A percentile compares a stretch with the other conserved stretches of the same genome.
Evolutionary conservation across 768 basidiomycete genomes (phyloP).

Genomic region (Leucosporidium scottii): DNA sequence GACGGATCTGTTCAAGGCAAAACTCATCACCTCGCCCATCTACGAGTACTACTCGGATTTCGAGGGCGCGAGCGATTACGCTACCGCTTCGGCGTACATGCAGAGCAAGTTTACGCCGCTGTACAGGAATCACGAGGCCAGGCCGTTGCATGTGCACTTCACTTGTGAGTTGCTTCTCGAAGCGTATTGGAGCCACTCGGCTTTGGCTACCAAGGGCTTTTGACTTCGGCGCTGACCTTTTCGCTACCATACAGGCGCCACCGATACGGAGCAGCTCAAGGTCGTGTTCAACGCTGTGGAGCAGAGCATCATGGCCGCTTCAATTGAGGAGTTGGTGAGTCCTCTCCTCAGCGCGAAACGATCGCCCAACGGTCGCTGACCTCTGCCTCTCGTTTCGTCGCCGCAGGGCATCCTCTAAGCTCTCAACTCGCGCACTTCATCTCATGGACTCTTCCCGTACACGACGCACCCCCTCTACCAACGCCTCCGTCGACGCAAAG

Average conservation of each 20-base stretch:
- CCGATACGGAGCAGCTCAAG: slow-evolving; percentile 39
- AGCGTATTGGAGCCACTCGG: too few species aligned
- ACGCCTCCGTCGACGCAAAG: too few species aligned
- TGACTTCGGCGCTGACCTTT: background rate
- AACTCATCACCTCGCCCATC: slow-evolving; percentile 74
- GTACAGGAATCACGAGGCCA: slow-evolving; percentile 64
- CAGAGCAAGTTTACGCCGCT: slow-evolving; percentile 75
- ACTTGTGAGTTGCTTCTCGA: slow-evolving; percentile 27
- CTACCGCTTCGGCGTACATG: slow-evolving; percentile 75
- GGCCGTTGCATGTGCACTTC: slow-evolving; percentile 37
- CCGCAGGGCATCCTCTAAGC: too few species aligned
- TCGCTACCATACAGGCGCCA: background rate
- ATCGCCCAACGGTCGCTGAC: too few species aligned
- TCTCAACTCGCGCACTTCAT: too few species aligned
- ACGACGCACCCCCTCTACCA: too few species aligned
- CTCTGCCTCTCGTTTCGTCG: too few species aligned
- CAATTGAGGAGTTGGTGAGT: slow-evolving; percentile 27
- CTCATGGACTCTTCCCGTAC: too few species aligned
- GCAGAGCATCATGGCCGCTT: slow-evolving; percentile 38
- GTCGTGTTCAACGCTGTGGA: slow-evolving; percentile 40
- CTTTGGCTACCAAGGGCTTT: too few species aligned
- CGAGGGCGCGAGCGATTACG: slow-evolving; percentile 71
- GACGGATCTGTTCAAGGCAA: slow-evolving; percentile 79
- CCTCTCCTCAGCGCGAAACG: too few species aligned
- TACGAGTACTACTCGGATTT: slow-evolving; percentile 87